Evolutionary conservation across 768 basidiomycete species (phyloP).

Genomic region (Leucocoprinus leucothites): DNA sequence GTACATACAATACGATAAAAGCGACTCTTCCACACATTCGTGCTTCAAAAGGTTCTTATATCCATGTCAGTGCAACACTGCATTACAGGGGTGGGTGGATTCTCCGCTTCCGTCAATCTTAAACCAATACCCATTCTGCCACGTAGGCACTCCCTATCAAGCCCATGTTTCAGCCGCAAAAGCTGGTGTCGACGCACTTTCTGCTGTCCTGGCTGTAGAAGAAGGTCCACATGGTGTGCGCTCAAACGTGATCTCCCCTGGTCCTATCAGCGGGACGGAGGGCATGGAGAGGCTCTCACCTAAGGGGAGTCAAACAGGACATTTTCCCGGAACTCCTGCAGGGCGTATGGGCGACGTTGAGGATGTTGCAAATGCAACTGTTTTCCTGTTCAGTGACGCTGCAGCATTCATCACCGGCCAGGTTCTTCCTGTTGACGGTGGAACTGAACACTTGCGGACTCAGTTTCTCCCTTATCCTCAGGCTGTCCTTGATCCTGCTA

Average conservation of each 20-base stretch:
- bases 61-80: constrained; percentile 86
- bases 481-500: constrained; percentile 56
- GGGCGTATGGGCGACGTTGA: constrained; percentile 57
- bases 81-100: constrained; percentile 69
- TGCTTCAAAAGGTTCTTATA: constrained; percentile 72
- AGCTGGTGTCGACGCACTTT: constrained; percentile 89
- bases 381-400: constrained; percentile 83
- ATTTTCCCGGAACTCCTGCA: constrained; percentile 20
- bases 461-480: constrained; percentile 58
- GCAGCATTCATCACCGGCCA: constrained; percentile 77
- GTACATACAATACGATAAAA: constrained; percentile 93
- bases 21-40: constrained; percentile 79
- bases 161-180: constrained; percentile 95
- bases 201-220: constrained; percentile 84
- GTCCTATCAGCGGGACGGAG: constrained; percentile 80
- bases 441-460: constrained; percentile 48
- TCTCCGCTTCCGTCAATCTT: constrained; percentile 9
- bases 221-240: constrained; percentile 95
- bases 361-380: constrained; percentile 68
- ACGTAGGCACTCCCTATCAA: constrained; percentile 75
- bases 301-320: constrained; percentile 21
- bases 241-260: constrained; percentile 83
- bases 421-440: constrained; percentile 71
- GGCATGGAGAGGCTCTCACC: constrained; percentile 58
- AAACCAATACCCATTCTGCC: constrained; percentile 10